phyloP scores from a whole-genome alignment of 2,329 filamentous ascomycete species.

The Pyrenophora teres region DNA sequence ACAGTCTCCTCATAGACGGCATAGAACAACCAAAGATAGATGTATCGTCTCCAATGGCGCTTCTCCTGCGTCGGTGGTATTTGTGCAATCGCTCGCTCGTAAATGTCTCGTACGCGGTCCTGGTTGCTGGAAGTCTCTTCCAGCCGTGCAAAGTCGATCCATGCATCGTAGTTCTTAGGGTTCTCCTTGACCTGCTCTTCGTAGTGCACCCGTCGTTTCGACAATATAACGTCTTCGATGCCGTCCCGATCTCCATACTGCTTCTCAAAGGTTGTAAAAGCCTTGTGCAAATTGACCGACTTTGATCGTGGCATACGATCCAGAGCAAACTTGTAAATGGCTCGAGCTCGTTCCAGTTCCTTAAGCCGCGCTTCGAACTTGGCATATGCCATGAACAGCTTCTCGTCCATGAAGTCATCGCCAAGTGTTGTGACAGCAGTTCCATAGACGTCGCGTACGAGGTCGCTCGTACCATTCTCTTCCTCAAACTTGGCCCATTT shows the following conservation, averaged over 20 bases:
- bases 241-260: conserved; percentile 93
- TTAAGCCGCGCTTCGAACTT: conserved; percentile 92
- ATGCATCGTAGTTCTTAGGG: conserved; percentile 93
- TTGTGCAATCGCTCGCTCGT: conserved; percentile 94
- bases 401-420: conserved; percentile 95
- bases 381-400: conserved; percentile 93
- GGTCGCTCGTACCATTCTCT: conserved; percentile 87
- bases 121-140: conserved; percentile 84
- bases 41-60: conserved; percentile 94
- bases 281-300: conserved; percentile 83
- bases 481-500: conserved; percentile 99
- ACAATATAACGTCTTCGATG: conserved; percentile 93
- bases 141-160: conserved; percentile 92
- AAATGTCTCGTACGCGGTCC: conserved; percentile 86
- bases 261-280: conserved; percentile 97
- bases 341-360: conserved; percentile 89
- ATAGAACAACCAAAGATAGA: conserved; percentile 98
- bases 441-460: conserved; percentile 91
- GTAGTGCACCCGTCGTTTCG: conserved; percentile 89
- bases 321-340: conserved; percentile 95
- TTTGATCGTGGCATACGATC: conserved; percentile 89
- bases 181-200: conserved; percentile 94
- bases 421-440: conserved; percentile 85
- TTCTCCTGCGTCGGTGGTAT: conserved; percentile 95
- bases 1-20: conserved; percentile 93